A percentile compares a stretch with the other conserved stretches of the same genome.
Evolutionary conservation across 2,329 filamentous ascomycete species (phyloP).

Genomic region (Tolypocladium tundrense): DNA sequence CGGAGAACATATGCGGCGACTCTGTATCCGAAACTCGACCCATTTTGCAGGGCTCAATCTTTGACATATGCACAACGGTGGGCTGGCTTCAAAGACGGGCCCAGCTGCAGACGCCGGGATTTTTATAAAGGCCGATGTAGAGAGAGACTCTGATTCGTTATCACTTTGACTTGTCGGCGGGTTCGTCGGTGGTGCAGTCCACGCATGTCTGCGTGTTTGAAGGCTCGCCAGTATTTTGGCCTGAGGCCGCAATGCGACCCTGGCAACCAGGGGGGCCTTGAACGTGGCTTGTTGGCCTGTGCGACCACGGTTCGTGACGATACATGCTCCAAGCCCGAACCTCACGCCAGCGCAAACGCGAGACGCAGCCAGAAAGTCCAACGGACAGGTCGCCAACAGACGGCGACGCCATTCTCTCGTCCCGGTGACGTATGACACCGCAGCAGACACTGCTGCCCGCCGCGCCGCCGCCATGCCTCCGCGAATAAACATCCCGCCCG

Average conservation of each 20-base stretch:
- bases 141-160: not conserved
- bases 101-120: not conserved
- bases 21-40: not conserved
- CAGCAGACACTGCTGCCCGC: not conserved
- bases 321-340: not conserved
- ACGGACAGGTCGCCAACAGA: not conserved
- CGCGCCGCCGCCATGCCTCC: slow-evolving; percentile 51
- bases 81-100: not conserved
- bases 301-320: not conserved
- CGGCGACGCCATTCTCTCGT: not conserved
- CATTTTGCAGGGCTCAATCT: not conserved
- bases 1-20: too few species aligned
- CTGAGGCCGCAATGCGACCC: not conserved
- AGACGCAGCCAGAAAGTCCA: not conserved
- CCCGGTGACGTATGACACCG: not conserved
- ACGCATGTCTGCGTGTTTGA: not conserved
- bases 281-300: not conserved
- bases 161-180: not conserved
- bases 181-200: not conserved
- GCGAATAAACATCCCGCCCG: slow-evolving; percentile 83
- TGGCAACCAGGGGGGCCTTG: not conserved
- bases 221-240: not conserved
- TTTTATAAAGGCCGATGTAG: not conserved
- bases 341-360: not conserved
- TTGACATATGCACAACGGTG: not conserved